Base-by-base conservation (phyloP, 129 eudicot species). In the Helianthus tuberosus region DNA sequence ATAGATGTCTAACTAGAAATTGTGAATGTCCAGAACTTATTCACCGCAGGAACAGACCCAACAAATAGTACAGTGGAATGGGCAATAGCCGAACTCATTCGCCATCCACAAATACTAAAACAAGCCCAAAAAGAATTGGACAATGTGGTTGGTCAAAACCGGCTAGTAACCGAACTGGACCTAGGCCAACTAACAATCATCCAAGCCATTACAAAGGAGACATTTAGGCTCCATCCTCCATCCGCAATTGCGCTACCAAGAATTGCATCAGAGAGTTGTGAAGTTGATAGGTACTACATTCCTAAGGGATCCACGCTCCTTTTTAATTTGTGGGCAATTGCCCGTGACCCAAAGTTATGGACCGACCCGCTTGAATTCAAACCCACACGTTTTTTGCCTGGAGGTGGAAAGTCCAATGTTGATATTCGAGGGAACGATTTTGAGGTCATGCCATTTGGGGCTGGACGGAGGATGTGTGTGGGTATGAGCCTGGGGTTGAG, bases 301-400 rank as follows among this genome's bases (percentile, higher is more conserved):
- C 95, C 95, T 0, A 84, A 89, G 57, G 89, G 88, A 35, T 72
- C 96, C 14, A 93, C 90, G 0, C 87, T 93, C 35, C 82, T 93
- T 11, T 91, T 87, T 29, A 87, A 93, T 10, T 89, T 93, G 3
- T 93, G 98, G 98, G 98, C 98, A 83, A 93, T 93, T 39, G 89
- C 95, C 1, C 89, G 98, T 0, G 98, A 93, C 73, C 96, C 95
- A 1, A 68, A 85, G 3, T 48, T 46, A 17, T 93, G 98, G 98
- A 29, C 77, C 13, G 74, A 87, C 20, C 98, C 96, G 1, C 79
- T 87, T 12, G 87, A 80, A 43, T 93, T 93, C 25, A 48, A 73
- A n/a, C 98, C 96, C 12, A 67, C 65, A 23, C 77, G 98, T 92
- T 92, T 92, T 52, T 54, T 87, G 17, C 51, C 80, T 0, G 92